Percentiles rank a stretch among this genome's conserved stretches.
Conservation (phyloP, 352 stramenopile species). For the Phytophthora uliginosa region DNA sequence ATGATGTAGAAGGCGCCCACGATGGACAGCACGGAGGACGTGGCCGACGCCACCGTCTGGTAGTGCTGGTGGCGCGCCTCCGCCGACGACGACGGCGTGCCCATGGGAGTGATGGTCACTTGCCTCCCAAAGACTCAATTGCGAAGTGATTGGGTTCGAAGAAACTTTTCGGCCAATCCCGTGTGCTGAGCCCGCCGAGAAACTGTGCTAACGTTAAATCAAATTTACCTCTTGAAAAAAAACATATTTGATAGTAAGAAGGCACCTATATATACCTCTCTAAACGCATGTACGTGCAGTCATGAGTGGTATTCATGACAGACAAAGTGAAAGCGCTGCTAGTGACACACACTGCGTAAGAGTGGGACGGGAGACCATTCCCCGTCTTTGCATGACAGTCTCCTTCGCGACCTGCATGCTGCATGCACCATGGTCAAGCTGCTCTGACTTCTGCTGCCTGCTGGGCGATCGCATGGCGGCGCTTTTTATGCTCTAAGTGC, state of each 20-base stretch:
- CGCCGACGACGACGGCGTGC: conserved; percentile 14
- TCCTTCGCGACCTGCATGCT: conserved; percentile 18
- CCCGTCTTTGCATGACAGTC: not conserved
- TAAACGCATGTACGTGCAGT: too few relatives aligned
- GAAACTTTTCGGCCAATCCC: not conserved
- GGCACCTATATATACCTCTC: too few relatives aligned
- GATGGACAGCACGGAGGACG: conserved; percentile 83
- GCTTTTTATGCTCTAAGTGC: too few relatives aligned
- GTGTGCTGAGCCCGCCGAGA: not conserved
- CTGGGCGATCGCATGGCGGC: not conserved
- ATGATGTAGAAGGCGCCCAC: conserved; percentile 88
- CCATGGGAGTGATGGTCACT: conserved; percentile 9
- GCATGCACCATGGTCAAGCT: not conserved
- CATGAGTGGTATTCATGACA: too few relatives aligned
- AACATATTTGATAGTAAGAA: too few relatives aligned
- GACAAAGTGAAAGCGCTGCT: not conserved
- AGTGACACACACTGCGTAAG: conserved; percentile 23
- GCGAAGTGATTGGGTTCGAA: conserved; percentile 19
- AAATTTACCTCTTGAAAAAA: not conserved
- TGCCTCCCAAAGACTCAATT: conserved; percentile 15
- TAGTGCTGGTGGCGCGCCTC: conserved; percentile 39
- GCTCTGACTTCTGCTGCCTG: not conserved
- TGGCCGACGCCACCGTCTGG: conserved; percentile 69
- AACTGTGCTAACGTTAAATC: not conserved
- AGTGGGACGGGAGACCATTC: conserved; percentile 2